Base-by-base conservation (phyloP, 805 yeast genomes). In the Pichia insulana region DNA sequence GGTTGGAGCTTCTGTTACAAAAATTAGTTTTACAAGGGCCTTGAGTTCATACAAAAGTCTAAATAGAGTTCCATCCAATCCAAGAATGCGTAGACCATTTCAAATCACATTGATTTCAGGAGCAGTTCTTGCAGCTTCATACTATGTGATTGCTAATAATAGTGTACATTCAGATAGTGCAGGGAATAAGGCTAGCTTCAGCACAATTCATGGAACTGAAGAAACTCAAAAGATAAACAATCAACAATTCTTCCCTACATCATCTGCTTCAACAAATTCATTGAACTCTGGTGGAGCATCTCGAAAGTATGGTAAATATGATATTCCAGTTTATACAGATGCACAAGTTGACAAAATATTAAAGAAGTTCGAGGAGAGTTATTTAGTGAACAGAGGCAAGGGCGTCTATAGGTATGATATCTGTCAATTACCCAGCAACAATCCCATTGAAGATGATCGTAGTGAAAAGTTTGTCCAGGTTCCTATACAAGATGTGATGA, bases 391-490 rank as follows among this genome's bases (percentile, higher is more conserved):
- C 50, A 71, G 96, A 45, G 89, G 90, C 11, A 80, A 83, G 47
- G 97, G 97, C 17, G 90, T 92, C 16, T 60, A 78, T 10, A 71
- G 98, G 44, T 90, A 88, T 57, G 98, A 92, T 59, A 74, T 87
- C 22, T 74, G 92, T 31, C 98, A 92, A 62, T 65, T 92, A 40
- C 83, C 97, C 8, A 82, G 94, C 35, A 92, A 92, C 60, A 78
- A 83, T 41, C 97, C 97, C 10, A 86, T 89, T 49, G 98, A 92
- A 59, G 98, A 92, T 59, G 96, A 86, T 55, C 76, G 92, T 46
- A 75, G 90, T 2, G 97, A 89, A 56, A 82, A 81, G 48, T 77
- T 84, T 30, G 75, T 83, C 8, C 83, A 82, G 42, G 80, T 80
- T 1, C 85, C 88, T 6, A 66, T 83, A n/a, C 78, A 76, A 53